Evolutionary conservation across 2,329 filamentous ascomycete species (phyloP), one percentile per base, ranked within the genome.

Genomic region (Ceratocystis destructans): DNA sequence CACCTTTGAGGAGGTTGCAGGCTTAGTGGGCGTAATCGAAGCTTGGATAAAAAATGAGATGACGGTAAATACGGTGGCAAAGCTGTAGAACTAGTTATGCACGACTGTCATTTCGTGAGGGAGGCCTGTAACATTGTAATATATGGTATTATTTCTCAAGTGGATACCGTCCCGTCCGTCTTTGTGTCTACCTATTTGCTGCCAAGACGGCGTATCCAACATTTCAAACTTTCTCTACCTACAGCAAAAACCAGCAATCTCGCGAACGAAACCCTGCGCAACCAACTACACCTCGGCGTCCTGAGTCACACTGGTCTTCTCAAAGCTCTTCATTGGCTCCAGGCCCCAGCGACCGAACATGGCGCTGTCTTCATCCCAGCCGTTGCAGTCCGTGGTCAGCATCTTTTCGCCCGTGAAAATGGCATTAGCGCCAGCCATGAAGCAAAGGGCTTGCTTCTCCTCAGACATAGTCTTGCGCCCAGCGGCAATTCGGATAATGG

Each of bases 341-440:
- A 94, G 77, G 0, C 91, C 91, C 88, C 90, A 96, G 64, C 84
- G 82, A 1, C 86, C 83, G 77, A 96, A 95, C 85, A 96, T 89
- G 53, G 79, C 85, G 69, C 83, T 86, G 72, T 96, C 91, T 76
- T 95, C 89, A 69, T 94, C 90, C 89, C 89, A 96, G 37, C 90
- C 89, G 71, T 90, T 92, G 74, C 90, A 95, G 67, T 91, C 89
- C 0, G 91, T 96, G 3, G 91, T 96, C 76, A 96, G 75, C 91
- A 96, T 96, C 81, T 93, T 96, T 78, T 96, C 91, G 7, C 91
- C 91, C 0, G 91, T 96, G 73, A 96, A 96, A 44, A 96, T 87
- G n/a, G 91, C 91, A 72, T 96, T 96, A 0, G 91, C 91, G 15
- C 91, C 91, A 0, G 90, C 90, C 83, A 89, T 87, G 77, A 96